These are phyloP conservation scores for Kurtzmaniella natalensis DNA, from an alignment of 1,139 yeast species.

Conservation along the genomic window DNA sequence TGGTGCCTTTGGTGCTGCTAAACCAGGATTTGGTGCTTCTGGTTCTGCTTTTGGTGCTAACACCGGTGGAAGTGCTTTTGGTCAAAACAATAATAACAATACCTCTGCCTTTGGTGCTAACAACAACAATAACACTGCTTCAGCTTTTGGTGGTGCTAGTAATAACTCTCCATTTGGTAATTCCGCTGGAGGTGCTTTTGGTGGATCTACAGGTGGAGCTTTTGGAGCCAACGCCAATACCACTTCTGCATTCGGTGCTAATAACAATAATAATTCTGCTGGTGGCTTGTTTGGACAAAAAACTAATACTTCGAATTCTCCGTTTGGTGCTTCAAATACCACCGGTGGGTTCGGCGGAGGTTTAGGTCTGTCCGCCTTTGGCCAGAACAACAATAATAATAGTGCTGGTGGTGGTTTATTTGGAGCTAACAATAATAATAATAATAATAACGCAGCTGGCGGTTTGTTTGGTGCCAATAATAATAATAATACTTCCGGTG, in stretches of 20 bases:
- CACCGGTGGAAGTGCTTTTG: conserved; percentile 15
- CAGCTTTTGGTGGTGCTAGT: conserved; percentile 11
- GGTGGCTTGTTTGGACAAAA: conserved; percentile 16
- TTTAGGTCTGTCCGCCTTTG: conserved; percentile 8
- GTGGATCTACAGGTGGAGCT: conserved; percentile 11
- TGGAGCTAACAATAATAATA: conserved; percentile 17
- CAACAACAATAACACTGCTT: conserved; percentile 12
- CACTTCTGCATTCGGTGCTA: conserved; percentile 15
- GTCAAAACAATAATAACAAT: conserved; percentile 11
- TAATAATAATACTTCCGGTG: conserved; percentile 12
- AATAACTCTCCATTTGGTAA: conserved; percentile 13
- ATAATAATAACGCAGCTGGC: conserved; percentile 21
- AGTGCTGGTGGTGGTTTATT: conserved; percentile 8
- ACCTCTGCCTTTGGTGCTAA: conserved; percentile 18
- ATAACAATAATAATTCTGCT: conserved; percentile 14
- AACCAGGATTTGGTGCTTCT: conserved; percentile 4
- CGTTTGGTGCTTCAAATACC: conserved; percentile 5
- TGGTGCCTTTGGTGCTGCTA: conserved; percentile 5
- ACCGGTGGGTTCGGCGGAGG: conserved; percentile 9
- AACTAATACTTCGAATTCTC: conserved; percentile 8
- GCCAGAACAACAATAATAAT: conserved; percentile 6
- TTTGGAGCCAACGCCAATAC: conserved; percentile 14
- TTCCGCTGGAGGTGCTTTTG: conserved; percentile 7
- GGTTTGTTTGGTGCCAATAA: conserved; percentile 14
- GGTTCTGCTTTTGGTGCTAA: conserved; percentile 15